A percentile compares a stretch with the other conserved stretches of the same genome.
These are phyloP conservation scores for Firmiana major DNA, from an alignment of 345 rosid genomes.

Conservation along the genomic window DNA sequence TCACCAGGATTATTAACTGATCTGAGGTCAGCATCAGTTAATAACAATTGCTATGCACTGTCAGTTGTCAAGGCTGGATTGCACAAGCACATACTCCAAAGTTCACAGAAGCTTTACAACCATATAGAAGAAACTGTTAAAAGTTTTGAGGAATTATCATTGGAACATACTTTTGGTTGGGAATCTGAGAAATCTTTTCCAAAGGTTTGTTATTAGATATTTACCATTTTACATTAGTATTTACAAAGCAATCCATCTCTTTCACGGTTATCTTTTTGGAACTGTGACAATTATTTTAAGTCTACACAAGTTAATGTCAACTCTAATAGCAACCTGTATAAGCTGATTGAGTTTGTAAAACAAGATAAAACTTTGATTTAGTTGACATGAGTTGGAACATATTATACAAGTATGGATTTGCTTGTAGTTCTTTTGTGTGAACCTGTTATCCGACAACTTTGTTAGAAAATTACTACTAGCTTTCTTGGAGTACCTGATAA, in stretches of 20 bases:
- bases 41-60: slow-evolving; percentile 78
- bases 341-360: neutral
- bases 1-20: slow-evolving; percentile 84
- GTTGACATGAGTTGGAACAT: neutral
- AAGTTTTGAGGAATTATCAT: slow-evolving; percentile 29
- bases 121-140: slow-evolving; percentile 35
- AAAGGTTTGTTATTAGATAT: slow-evolving; percentile 38
- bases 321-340: neutral
- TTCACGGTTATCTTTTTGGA: neutral
- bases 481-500: neutral
- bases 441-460: neutral
- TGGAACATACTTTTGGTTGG: slow-evolving; percentile 63
- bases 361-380: neutral
- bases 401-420: neutral
- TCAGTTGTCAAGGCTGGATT: slow-evolving; percentile 52
- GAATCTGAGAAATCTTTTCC: slow-evolving; percentile 73
- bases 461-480: neutral
- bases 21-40: slow-evolving; percentile 92
- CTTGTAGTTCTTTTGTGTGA: neutral
- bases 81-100: slow-evolving; percentile 67
- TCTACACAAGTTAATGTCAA: neutral
- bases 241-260: neutral
- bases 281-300: neutral
- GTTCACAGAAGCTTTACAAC: slow-evolving; percentile 60
- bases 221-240: neutral